Base-by-base conservation (phyloP, 495 filamentous ascomycete genomes). In the Terfezia boudieri region DNA sequence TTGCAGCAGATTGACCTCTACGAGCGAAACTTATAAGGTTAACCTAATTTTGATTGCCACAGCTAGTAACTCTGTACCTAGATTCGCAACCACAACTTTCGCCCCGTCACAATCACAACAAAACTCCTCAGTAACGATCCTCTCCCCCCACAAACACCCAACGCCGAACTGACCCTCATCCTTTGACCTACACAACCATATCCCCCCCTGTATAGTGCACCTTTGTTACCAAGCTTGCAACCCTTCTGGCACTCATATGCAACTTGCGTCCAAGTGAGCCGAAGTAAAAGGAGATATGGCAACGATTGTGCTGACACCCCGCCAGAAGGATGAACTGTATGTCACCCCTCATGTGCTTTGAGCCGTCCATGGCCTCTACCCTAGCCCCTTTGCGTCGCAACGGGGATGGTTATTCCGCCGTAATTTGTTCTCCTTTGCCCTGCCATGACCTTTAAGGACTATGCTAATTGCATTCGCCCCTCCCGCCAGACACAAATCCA, bases 401-500 rank as follows among this genome's bases (percentile, higher is more conserved):
- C 1, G 26, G 26, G 26, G 26, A 5, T 4, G 26, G 26, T 32
- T 32, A 7, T 16, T 14, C 9, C 16, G 14, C 6, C n/a, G 36
- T 26, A 16, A 36, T 16, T 17, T 41, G 37, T 36, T 41, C 26
- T 37, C 37, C 17, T 16, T 12, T 37, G 37, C 17, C 23, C 36
- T 41, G 37, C 17, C 16, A 16, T 16, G n/a, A 51, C 16, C 17
- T 9, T 48, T 48, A 20, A 6, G 20, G 20, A 4, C 26, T 32
- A 32, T 7, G 26, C 26, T 46, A 14, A 46, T 46, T 46, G 14
- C 22, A 26, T 20, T 37, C 22, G 12, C n/a, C 16, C 38, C 37
- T 36, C 51, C 46, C 41, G 41, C 41, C 41, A 94, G 87, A 64
- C 85, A 94, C 70, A 88, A 89, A 71, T 79, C 86, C 37, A 82